These are phyloP conservation scores for Podochytrium sp. DNA, from an alignment of 192 early-diverging fungal genomes.

Conservation along the genomic window DNA sequence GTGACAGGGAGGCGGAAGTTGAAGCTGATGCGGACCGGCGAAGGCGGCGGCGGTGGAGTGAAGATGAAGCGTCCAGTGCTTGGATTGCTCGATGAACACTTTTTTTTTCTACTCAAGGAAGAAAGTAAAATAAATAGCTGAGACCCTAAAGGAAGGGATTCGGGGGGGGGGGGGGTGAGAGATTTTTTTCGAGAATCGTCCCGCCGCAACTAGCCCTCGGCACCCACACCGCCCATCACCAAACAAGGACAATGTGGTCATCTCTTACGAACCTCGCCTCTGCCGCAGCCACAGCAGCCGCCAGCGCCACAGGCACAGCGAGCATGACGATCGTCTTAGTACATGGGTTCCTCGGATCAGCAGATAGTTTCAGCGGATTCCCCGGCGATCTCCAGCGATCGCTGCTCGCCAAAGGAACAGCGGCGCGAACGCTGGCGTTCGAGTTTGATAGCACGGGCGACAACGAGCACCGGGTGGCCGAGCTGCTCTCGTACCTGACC, in stretches of 20 bases:
- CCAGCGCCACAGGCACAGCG: neutral
- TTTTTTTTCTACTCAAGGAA: no score
- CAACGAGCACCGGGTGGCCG: slow-evolving; percentile 34
- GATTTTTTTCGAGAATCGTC: neutral
- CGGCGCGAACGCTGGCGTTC: slow-evolving; percentile 37
- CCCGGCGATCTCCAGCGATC: slow-evolving; percentile 32
- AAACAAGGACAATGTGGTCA: neutral
- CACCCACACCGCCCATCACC: neutral
- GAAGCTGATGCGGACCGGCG: neutral
- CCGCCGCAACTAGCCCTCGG: no score
- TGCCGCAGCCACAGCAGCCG: neutral
- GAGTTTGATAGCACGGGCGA: slow-evolving; percentile 46
- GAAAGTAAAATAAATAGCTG: neutral
- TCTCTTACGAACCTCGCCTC: neutral
- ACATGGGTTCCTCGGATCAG: slow-evolving; percentile 57
- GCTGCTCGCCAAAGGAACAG: slow-evolving; percentile 14
- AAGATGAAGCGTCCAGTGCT: neutral
- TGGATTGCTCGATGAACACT: no score
- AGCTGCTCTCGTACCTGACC: slow-evolving; percentile 37
- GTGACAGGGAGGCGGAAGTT: neutral
- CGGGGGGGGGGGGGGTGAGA: neutral
- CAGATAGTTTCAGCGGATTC: slow-evolving; percentile 47
- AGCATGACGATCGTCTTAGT: slow-evolving; percentile 46
- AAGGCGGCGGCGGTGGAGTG: neutral
- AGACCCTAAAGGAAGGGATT: neutral